Conservation (phyloP, 495 filamentous ascomycete species). For the Saxophila tyrrhenica region DNA sequence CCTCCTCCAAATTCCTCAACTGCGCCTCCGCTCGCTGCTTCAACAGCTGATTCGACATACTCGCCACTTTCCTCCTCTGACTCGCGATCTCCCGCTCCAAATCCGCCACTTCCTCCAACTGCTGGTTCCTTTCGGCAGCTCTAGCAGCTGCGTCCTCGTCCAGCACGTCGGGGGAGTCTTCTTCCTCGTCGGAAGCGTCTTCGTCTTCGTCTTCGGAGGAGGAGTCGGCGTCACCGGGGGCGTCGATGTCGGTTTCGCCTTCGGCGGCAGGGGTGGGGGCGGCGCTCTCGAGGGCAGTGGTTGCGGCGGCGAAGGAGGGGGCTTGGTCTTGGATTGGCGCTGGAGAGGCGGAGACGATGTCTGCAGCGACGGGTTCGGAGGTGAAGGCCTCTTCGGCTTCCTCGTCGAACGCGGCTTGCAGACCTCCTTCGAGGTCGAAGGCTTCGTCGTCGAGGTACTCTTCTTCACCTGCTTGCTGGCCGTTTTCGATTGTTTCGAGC, state of each 20-base stretch:
- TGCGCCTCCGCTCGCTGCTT: constrained; percentile 41
- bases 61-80: constrained; percentile 32
- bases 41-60: constrained; percentile 37
- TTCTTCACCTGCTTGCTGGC: background rate
- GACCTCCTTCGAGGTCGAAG: constrained; percentile 17
- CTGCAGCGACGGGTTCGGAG: constrained; percentile 9
- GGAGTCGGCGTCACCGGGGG: constrained; percentile 13
- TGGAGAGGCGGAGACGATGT: constrained; percentile 3
- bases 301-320: constrained; percentile 22
- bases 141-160: constrained; percentile 33
- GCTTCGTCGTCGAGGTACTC: constrained; percentile 9
- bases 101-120: constrained; percentile 44
- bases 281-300: constrained; percentile 12
- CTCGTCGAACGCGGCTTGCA: constrained; percentile 17
- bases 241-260: constrained; percentile 9
- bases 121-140: constrained; percentile 36
- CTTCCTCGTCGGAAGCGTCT: constrained; percentile 40
- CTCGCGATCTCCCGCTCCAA: constrained; percentile 35
- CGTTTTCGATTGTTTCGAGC: constrained; percentile 1
- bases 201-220: constrained; percentile 33
- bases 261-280: constrained; percentile 7
- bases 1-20: constrained; percentile 41
- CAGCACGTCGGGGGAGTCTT: constrained; percentile 20
- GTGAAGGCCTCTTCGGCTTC: constrained; percentile 30
- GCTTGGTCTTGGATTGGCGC: constrained; percentile 3